These are phyloP conservation scores for Schizochytrium sp. DNA, from an alignment of 108 stramenopile species.

Conservation along the genomic window DNA sequence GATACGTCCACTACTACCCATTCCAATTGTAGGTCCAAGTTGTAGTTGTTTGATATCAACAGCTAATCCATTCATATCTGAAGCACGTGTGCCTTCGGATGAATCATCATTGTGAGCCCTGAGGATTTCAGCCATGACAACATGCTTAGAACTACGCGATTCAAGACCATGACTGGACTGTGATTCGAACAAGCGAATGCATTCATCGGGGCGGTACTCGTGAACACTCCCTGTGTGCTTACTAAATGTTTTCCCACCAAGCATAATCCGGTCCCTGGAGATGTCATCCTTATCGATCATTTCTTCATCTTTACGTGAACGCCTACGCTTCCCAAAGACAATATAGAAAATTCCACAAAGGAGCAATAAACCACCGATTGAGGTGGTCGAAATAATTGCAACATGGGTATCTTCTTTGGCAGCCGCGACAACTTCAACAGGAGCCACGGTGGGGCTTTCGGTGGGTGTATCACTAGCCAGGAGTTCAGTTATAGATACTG, in stretches of 20 bases:
- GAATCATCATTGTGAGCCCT: background rate
- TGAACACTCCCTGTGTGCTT: no score
- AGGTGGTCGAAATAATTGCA: no score
- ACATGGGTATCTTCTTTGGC: background rate
- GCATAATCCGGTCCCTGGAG: no score
- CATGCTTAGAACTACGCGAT: background rate
- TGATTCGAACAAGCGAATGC: no score
- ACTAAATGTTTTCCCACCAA: no score
- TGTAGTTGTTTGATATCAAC: constrained; percentile 9
- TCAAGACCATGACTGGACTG: background rate
- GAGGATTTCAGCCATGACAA: background rate
- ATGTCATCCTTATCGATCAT: no score
- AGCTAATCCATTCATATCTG: background rate
- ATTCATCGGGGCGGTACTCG: no score
- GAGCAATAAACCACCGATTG: no score
- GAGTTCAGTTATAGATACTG: background rate
- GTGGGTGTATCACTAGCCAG: background rate
- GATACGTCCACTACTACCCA: background rate
- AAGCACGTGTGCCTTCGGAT: background rate
- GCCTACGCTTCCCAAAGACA: no score
- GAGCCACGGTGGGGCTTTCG: background rate
- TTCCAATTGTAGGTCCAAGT: constrained; percentile 14
- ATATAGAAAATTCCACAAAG: no score
- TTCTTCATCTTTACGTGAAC: no score
- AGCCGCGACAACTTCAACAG: background rate